These are phyloP conservation scores for Vitis rupestris DNA, from an alignment of 164 flowering plant species.

Conservation along the genomic window DNA sequence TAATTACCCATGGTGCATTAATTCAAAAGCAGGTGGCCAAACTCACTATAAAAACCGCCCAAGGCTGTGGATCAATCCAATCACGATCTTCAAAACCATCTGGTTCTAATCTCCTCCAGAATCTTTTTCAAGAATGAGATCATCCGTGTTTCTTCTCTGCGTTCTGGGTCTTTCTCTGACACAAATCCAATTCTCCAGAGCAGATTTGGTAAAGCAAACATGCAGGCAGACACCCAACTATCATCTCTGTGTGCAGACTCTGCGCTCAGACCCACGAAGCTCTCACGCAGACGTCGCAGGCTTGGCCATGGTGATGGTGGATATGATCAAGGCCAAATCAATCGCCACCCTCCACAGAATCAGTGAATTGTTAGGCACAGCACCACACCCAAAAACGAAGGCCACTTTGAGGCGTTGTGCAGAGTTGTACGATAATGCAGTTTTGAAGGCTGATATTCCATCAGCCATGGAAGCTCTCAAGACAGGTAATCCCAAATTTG, in stretches of 20 bases:
- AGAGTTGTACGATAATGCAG: constrained; percentile 23
- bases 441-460: constrained; percentile 29
- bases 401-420: constrained; percentile 23
- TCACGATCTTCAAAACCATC: no score
- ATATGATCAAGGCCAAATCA: constrained; percentile 12
- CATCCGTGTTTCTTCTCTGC: no score
- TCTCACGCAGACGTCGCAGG: constrained; percentile 17
- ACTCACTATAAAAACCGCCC: no score
- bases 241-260: constrained; percentile 18
- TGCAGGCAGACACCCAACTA: constrained; percentile 27
- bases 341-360: constrained; percentile 18
- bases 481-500: constrained; percentile 27
- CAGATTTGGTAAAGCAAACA: constrained; percentile 15
- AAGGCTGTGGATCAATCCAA: no score
- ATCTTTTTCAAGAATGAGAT: no score
- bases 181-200: neutral
- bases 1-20: no score
- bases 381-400: constrained; percentile 15
- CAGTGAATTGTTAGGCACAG: constrained; percentile 6
- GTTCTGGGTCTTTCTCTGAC: neutral
- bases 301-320: constrained; percentile 16
- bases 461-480: constrained; percentile 29
- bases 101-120: no score
- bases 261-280: constrained; percentile 13
- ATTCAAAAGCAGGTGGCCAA: no score